phyloP scores from a whole-genome alignment of 2,329 filamentous ascomycete species.

The Neopestalotiopsis sp. region DNA sequence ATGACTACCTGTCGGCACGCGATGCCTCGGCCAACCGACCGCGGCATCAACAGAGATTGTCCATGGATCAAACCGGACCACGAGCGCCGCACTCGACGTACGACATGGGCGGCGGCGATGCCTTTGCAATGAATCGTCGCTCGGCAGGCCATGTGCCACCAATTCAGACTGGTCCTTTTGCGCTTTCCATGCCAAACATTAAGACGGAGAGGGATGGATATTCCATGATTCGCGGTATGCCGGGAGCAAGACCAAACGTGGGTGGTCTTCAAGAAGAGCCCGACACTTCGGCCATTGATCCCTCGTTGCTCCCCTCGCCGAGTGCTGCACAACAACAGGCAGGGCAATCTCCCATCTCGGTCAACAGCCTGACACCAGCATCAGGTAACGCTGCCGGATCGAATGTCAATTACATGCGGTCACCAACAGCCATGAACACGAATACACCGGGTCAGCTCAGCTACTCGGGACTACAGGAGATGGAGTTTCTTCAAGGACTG shows the following conservation, averaged over 20 bases:
- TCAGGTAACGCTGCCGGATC: constrained; percentile 31
- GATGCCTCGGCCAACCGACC: constrained; percentile 38
- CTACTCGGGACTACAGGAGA: constrained; percentile 55
- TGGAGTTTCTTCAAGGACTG: constrained; percentile 61
- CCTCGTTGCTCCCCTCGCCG: constrained; percentile 52
- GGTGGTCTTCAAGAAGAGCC: constrained; percentile 35
- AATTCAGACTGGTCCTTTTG: constrained; percentile 33
- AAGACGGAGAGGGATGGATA: constrained; percentile 47
- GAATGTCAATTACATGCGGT: constrained; percentile 25
- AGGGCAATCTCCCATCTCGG: constrained; percentile 40
- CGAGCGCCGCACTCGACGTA: constrained; percentile 27
- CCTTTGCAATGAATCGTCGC: constrained; percentile 25
- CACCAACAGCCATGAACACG: constrained; percentile 33
- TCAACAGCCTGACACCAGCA: constrained; percentile 41
- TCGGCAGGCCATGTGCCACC: constrained; percentile 29
- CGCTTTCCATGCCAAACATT: constrained; percentile 35
- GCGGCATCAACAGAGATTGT: constrained; percentile 25
- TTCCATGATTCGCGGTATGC: constrained; percentile 45
- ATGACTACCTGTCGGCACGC: constrained; percentile 36
- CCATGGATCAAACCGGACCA: constrained; percentile 30
- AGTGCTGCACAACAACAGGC: constrained; percentile 35
- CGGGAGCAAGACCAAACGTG: constrained; percentile 43
- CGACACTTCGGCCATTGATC: constrained; percentile 46
- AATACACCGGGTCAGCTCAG: constrained; percentile 36
- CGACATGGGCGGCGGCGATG: constrained; percentile 24